A percentile compares a stretch with the other conserved stretches of the same genome.
These are phyloP conservation scores for Globisporangium emineosum DNA, from an alignment of 352 stramenopile species.

Conservation along the genomic window DNA sequence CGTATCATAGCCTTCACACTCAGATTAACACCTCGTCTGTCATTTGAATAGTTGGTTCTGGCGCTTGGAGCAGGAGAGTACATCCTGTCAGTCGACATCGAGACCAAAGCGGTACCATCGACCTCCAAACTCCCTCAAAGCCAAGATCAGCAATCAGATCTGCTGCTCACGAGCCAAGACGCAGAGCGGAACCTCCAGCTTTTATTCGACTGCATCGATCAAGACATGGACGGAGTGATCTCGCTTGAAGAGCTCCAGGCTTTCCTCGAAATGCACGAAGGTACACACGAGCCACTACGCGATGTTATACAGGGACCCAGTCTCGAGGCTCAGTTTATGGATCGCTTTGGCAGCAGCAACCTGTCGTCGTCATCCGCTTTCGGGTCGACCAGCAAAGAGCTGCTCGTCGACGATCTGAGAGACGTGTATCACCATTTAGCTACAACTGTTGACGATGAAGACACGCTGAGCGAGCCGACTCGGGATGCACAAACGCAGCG, in stretches of 20 bases:
- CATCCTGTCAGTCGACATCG: constrained; percentile 26
- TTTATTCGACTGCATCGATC: constrained; percentile 45
- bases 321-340: constrained; percentile 17
- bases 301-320: neutral
- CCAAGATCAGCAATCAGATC: neutral
- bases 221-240: constrained; percentile 34
- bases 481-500: neutral
- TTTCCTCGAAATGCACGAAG: constrained; percentile 30
- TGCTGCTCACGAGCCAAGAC: constrained; percentile 13
- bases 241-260: constrained; percentile 21
- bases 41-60: constrained; percentile 19
- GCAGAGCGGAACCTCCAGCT: constrained; percentile 35
- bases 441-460: neutral
- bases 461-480: neutral
- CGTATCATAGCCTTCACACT: too few species aligned
- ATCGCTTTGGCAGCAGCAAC: constrained; percentile 13
- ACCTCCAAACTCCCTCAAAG: neutral
- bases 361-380: neutral
- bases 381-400: neutral
- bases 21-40: neutral
- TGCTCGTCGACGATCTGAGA: constrained; percentile 36
- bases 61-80: constrained; percentile 41
- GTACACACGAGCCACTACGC: neutral
- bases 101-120: neutral
- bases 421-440: constrained; percentile 33